Conservation (phyloP, 495 filamentous ascomycete species). For the Penicillium waksmanii region DNA sequence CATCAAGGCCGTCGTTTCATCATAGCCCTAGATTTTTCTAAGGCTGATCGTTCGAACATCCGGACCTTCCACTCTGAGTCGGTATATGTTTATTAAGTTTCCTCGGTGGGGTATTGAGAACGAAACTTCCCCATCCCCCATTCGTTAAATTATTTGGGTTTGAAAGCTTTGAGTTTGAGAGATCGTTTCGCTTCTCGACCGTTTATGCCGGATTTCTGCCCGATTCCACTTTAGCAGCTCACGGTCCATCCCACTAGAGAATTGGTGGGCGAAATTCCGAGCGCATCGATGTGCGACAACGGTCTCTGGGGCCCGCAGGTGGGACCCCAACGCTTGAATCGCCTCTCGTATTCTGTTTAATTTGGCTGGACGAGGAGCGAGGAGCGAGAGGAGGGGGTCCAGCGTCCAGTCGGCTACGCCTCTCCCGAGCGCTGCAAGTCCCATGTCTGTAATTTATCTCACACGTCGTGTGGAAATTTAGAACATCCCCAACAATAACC, state of each 20-base stretch:
- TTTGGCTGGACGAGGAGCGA: neutral
- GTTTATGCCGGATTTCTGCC: neutral
- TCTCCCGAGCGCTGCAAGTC: neutral
- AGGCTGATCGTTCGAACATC: slow-evolving; percentile 7
- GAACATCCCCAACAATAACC: neutral
- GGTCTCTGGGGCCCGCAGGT: neutral
- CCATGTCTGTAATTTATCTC: slow-evolving; percentile 10
- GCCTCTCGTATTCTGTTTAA: neutral
- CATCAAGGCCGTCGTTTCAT: slow-evolving; percentile 10
- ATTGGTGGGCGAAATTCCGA: neutral
- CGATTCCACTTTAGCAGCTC: neutral
- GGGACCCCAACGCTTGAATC: neutral
- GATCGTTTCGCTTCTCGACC: neutral
- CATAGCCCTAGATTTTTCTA: slow-evolving; percentile 7
- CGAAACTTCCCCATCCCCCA: neutral
- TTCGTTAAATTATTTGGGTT: neutral
- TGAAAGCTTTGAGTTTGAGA: neutral
- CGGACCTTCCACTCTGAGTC: slow-evolving; percentile 1
- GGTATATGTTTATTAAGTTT: neutral
- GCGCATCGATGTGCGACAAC: neutral
- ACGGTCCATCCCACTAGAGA: neutral
- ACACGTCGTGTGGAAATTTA: slow-evolving; percentile 10
- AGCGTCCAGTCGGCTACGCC: neutral
- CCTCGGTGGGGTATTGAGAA: neutral
- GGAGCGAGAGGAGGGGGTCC: neutral